Conservation (phyloP, 768 basidiomycete genomes). For the Tulasnella sp. region DNA sequence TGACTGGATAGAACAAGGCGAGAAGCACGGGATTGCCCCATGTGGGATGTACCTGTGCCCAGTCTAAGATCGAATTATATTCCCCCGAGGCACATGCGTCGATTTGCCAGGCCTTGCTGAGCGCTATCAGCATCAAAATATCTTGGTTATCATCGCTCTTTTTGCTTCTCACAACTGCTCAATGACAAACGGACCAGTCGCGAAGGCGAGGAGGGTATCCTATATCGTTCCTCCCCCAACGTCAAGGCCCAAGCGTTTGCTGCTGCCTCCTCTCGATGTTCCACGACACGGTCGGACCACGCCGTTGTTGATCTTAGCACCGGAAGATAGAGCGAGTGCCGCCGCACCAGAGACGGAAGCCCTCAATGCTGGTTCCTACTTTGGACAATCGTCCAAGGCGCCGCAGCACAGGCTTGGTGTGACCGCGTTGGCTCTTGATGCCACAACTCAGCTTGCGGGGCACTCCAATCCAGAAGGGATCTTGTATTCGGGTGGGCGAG, state of each 20-base stretch:
- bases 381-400: constrained; percentile 26
- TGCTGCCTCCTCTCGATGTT: constrained; percentile 54
- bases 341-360: neutral
- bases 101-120: no score
- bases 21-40: no score
- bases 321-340: neutral
- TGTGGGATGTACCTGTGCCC: no score
- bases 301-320: constrained; percentile 50
- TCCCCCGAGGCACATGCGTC: no score
- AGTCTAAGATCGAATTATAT: no score
- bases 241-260: constrained; percentile 49
- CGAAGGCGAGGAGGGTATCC: constrained; percentile 47
- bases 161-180: neutral
- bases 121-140: no score
- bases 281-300: constrained; percentile 54
- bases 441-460: constrained; percentile 63
- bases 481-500: constrained; percentile 79
- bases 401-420: constrained; percentile 84
- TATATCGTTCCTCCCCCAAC: constrained; percentile 74
- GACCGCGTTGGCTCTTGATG: constrained; percentile 77
- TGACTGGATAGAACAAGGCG: no score
- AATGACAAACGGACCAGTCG: constrained; percentile 9
- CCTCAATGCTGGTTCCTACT: neutral
- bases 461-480: constrained; percentile 67
- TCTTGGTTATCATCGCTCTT: neutral